Conservation (phyloP, 2,329 filamentous ascomycete genomes). For the Aspergillus puulaauensis region DNA sequence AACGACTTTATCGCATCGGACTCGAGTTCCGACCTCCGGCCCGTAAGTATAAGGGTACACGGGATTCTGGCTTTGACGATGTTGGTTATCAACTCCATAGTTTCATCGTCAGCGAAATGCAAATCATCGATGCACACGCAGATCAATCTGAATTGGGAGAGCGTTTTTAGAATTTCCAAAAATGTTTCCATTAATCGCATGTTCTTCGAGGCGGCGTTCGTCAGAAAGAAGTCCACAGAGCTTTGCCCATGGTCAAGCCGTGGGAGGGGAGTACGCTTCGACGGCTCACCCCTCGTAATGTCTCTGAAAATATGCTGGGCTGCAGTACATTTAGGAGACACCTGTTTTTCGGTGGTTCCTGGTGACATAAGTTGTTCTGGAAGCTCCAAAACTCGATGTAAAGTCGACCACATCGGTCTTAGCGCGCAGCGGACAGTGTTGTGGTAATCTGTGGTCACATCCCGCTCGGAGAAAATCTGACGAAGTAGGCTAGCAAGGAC, state of each 20-base stretch:
- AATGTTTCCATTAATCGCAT: constrained; percentile 85
- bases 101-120: constrained; percentile 87
- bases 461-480: constrained; percentile 65
- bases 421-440: constrained; percentile 56
- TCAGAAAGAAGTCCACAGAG: constrained; percentile 39
- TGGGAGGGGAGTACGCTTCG: constrained; percentile 32
- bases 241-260: constrained; percentile 37
- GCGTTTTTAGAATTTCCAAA: constrained; percentile 77
- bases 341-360: constrained; percentile 35
- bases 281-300: constrained; percentile 29
- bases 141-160: constrained; percentile 81
- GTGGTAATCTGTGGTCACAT: constrained; percentile 62
- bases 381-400: constrained; percentile 59
- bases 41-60: constrained; percentile 78
- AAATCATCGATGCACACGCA: constrained; percentile 87
- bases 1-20: constrained; percentile 43
- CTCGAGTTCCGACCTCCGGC: constrained; percentile 65
- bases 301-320: constrained; percentile 33
- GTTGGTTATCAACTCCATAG: constrained; percentile 76
- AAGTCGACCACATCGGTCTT: constrained; percentile 56
- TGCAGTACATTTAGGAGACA: constrained; percentile 28
- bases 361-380: constrained; percentile 63
- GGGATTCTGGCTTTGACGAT: constrained; percentile 77
- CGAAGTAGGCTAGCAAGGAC: constrained; percentile 62
- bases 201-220: constrained; percentile 44